Conservation (phyloP, 108 stramenopile species). For the Chaetoceros muelleri region DNA sequence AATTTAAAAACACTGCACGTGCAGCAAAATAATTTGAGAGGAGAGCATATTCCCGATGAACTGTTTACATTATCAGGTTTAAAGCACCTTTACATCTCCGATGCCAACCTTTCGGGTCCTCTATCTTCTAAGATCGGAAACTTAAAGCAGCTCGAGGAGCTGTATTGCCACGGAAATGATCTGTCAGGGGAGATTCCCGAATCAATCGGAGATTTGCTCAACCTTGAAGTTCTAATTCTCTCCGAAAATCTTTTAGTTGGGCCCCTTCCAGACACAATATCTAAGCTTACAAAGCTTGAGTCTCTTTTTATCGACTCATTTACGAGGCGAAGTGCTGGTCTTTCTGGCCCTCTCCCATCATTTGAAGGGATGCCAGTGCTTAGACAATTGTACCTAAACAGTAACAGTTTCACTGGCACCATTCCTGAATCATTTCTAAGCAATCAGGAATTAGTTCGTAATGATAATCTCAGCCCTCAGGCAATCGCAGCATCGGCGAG, state of each 20-base stretch:
- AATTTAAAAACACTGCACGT: constrained; percentile 32
- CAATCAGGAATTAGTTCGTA: neutral
- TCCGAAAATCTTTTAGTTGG: constrained; percentile 34
- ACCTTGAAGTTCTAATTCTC: constrained; percentile 29
- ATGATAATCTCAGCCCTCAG: neutral
- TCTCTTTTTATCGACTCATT: constrained; percentile 18
- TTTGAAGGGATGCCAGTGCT: constrained; percentile 36
- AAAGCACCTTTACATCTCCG: constrained; percentile 30
- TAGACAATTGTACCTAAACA: constrained; percentile 40
- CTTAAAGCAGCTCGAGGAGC: constrained; percentile 31
- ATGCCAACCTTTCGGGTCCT: constrained; percentile 42
- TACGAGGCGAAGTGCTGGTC: constrained; percentile 25
- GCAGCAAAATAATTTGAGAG: constrained; percentile 36
- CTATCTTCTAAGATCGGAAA: constrained; percentile 39
- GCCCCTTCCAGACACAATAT: constrained; percentile 14
- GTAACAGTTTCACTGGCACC: constrained; percentile 50
- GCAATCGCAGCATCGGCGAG: constrained; percentile 23
- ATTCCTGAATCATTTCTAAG: constrained; percentile 41
- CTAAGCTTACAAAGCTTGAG: constrained; percentile 18
- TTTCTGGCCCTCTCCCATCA: constrained; percentile 41
- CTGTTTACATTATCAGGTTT: constrained; percentile 30
- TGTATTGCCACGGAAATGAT: constrained; percentile 44
- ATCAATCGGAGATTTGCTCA: constrained; percentile 33
- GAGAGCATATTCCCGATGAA: constrained; percentile 45
- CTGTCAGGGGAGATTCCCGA: constrained; percentile 53